phyloP scores from a whole-genome alignment of 1,284 basidiomycete genomes.

The Cutaneotrichosporon arboriforme region DNA sequence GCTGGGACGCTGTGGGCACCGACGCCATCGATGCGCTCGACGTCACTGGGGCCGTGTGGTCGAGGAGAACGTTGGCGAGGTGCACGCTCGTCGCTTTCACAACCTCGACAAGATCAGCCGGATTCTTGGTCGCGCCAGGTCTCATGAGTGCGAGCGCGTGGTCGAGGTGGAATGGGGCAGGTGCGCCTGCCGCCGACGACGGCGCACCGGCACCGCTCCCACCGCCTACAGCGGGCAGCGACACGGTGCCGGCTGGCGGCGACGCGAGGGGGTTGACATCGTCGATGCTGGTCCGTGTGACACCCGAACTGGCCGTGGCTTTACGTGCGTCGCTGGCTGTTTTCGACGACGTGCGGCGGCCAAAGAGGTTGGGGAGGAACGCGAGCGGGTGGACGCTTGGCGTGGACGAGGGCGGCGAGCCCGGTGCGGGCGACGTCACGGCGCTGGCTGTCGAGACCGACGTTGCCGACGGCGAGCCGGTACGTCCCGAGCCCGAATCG shows the following conservation, averaged over 20 bases:
- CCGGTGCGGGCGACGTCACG: neutral
- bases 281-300: conserved; percentile 14
- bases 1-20: neutral
- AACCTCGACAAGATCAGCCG: conserved; percentile 26
- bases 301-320: conserved; percentile 7
- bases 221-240: conserved; percentile 4
- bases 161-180: conserved; percentile 30
- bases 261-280: conserved; percentile 8
- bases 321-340: conserved; percentile 11
- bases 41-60: conserved; percentile 2
- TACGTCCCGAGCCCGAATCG: neutral
- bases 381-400: conserved; percentile 12
- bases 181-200: neutral
- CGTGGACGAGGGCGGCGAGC: conserved; percentile 6
- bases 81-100: conserved; percentile 35
- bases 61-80: conserved; percentile 26
- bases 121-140: conserved; percentile 19
- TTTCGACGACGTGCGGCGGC: conserved; percentile 19
- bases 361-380: conserved; percentile 26
- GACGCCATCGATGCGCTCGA: neutral
- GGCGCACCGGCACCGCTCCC: neutral
- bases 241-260: conserved; percentile 8
- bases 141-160: conserved; percentile 32
- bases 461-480: neutral
- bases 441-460: neutral